A percentile compares a stretch with the other conserved stretches of the same genome.
These are phyloP conservation scores for Umbilicus rupestris DNA, from an alignment of 164 flowering plant species.

Conservation along the genomic window DNA sequence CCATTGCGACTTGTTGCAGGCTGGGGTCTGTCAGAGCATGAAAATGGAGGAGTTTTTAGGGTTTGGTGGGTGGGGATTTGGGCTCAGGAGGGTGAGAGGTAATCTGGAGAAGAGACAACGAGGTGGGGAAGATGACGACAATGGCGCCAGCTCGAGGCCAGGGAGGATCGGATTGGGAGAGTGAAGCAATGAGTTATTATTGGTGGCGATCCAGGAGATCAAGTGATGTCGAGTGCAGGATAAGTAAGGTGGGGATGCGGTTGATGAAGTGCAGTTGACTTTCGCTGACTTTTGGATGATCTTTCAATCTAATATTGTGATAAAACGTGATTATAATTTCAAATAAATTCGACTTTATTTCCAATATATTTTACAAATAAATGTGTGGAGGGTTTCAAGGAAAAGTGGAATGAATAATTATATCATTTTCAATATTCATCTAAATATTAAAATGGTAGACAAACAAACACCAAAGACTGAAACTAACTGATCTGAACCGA, in stretches of 20 bases:
- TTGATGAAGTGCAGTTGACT: background rate
- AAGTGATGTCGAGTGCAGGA: background rate
- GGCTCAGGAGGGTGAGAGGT: background rate
- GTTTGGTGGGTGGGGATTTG: background rate
- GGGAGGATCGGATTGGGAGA: conserved; percentile 5
- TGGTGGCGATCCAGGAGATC: background rate
- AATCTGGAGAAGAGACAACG: background rate
- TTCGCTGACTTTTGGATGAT: no score
- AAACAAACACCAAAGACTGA: no score
- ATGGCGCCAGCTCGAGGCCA: conserved; percentile 1
- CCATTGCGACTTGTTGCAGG: background rate
- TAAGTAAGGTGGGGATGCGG: background rate
- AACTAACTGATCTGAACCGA: no score
- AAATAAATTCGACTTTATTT: no score
- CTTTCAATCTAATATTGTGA: no score
- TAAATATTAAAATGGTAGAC: no score
- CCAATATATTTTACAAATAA: no score
- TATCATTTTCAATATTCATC: no score
- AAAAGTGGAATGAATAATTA: no score
- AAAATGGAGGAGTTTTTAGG: background rate
- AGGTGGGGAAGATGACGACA: background rate
- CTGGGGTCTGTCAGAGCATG: background rate
- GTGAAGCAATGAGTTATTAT: background rate
- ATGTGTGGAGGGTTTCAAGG: no score
- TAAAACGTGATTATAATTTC: no score